phyloP scores from a whole-genome alignment of 257 asterid species.

The Ligustrum vulgare region DNA sequence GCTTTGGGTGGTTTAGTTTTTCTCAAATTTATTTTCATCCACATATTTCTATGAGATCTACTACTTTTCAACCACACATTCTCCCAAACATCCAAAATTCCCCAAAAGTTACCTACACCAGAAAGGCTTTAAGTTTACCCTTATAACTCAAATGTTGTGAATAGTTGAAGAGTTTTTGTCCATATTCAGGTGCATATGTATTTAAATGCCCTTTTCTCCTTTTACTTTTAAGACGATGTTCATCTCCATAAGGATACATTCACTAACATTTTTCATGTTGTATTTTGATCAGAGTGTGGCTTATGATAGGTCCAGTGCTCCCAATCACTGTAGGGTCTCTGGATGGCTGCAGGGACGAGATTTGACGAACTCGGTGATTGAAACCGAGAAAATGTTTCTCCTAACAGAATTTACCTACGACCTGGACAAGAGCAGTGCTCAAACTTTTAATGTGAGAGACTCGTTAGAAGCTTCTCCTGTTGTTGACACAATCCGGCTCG shows the following conservation, averaged over 20 bases:
- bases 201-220: neutral
- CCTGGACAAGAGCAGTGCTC: conserved; percentile 71
- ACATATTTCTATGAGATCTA: too few species aligned
- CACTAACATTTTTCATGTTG: conserved; percentile 22
- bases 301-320: conserved; percentile 92
- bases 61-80: too few species aligned
- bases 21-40: too few species aligned
- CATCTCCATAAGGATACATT: neutral
- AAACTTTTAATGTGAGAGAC: conserved; percentile 63
- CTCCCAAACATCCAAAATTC: too few species aligned
- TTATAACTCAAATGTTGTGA: neutral
- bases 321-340: conserved; percentile 75
- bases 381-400: conserved; percentile 39
- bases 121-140: neutral
- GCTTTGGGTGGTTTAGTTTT: too few species aligned
- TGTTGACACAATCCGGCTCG: conserved; percentile 72
- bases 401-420: conserved; percentile 74
- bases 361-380: conserved; percentile 27
- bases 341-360: conserved; percentile 68
- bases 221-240: neutral
- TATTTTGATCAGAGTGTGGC: conserved; percentile 72
- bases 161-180: neutral
- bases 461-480: conserved; percentile 40
- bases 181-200: neutral
- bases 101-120: too few species aligned